Percentiles rank a stretch among this genome's conserved stretches.
Evolutionary conservation across 2,329 filamentous ascomycete genomes (phyloP).

Genomic region (Grosmannia serpens): DNA sequence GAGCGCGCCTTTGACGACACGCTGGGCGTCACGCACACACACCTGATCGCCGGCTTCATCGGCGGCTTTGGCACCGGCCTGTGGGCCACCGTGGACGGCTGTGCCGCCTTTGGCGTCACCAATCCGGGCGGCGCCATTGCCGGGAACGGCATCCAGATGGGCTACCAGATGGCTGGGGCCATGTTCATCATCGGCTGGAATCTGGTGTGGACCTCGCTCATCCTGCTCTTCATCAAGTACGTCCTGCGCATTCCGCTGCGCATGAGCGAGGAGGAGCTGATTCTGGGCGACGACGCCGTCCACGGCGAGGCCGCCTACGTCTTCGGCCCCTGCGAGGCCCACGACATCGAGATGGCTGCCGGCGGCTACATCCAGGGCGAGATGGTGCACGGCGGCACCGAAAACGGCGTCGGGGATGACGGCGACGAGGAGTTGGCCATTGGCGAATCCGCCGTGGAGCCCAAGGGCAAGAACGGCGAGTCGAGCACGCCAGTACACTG

Average conservation of each 20-base stretch:
- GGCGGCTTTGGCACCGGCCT: constrained; percentile 34
- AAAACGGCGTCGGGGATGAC: not conserved
- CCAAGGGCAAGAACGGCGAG: constrained; percentile 10
- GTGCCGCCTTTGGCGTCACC: constrained; percentile 30
- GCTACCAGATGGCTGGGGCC: constrained; percentile 35
- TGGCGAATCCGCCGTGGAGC: constrained; percentile 10
- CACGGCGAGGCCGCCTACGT: constrained; percentile 35
- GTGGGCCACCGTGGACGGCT: constrained; percentile 34
- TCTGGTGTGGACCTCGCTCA: constrained; percentile 35
- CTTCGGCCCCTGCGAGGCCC: constrained; percentile 17
- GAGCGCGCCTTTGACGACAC: constrained; percentile 16
- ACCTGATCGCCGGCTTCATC: constrained; percentile 32
- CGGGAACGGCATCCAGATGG: constrained; percentile 37
- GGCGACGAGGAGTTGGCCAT: constrained; percentile 11
- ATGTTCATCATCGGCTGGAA: constrained; percentile 39
- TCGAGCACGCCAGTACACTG: not conserved
- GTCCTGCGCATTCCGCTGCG: constrained; percentile 33
- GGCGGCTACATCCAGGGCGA: constrained; percentile 16
- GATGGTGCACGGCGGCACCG: not conserved
- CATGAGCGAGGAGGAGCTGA: constrained; percentile 32
- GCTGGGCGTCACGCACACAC: constrained; percentile 23
- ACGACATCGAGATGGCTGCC: constrained; percentile 9
- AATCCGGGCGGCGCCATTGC: constrained; percentile 35
- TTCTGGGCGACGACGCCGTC: constrained; percentile 33
- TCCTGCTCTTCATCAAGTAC: constrained; percentile 38